A percentile compares a stretch with the other conserved stretches of the same genome.
Evolutionary conservation across 2,329 filamentous ascomycete genomes (phyloP).

Genomic region (Epichloe festucae): DNA sequence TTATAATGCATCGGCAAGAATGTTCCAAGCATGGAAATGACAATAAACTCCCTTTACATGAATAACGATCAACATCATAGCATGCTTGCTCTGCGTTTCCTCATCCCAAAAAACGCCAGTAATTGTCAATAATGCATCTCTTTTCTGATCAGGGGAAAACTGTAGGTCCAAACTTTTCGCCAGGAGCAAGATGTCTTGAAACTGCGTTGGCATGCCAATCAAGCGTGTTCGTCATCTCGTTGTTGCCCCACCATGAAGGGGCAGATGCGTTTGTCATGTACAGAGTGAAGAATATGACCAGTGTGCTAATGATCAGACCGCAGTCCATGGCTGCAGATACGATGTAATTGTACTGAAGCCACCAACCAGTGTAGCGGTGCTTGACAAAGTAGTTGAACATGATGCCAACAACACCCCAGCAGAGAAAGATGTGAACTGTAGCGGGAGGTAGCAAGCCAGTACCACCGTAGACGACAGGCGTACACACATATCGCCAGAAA

Average conservation of each 20-base stretch:
- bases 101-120: slow-evolving; percentile 2
- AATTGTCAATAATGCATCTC: neutral
- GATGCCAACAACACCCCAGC: slow-evolving; percentile 55
- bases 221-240: slow-evolving; percentile 30
- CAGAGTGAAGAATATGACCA: slow-evolving; percentile 58
- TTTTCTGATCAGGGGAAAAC: slow-evolving; percentile 5
- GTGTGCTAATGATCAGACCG: slow-evolving; percentile 51
- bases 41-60: neutral
- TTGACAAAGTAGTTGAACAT: slow-evolving; percentile 58
- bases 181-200: slow-evolving; percentile 25
- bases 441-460: slow-evolving; percentile 53
- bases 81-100: neutral
- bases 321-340: slow-evolving; percentile 59
- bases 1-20: neutral
- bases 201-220: slow-evolving; percentile 33
- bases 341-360: slow-evolving; percentile 68
- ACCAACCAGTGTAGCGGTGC: slow-evolving; percentile 56
- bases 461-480: slow-evolving; percentile 56
- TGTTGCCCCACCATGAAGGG: slow-evolving; percentile 52
- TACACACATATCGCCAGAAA: slow-evolving; percentile 51
- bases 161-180: slow-evolving; percentile 38
- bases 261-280: slow-evolving; percentile 42
- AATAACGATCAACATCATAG: neutral
- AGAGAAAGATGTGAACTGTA: slow-evolving; percentile 56
- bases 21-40: neutral